Base-by-base conservation (phyloP, 106 monocot genomes). In the Allium cepa region DNA sequence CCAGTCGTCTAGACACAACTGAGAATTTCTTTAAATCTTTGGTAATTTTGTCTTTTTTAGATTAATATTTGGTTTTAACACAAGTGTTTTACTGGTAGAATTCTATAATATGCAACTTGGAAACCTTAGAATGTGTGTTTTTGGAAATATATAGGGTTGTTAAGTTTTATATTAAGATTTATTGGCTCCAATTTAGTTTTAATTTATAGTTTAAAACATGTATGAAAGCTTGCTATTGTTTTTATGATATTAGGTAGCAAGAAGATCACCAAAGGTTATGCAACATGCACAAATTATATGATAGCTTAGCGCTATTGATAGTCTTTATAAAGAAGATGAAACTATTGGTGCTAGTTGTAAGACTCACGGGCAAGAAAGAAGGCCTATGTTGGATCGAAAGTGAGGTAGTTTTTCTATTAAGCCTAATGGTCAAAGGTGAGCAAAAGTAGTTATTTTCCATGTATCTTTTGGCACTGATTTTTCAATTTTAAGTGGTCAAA, bases 331-430 rank as follows among this genome's bases (percentile, higher is more conserved):
- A 51, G 50, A 70, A n/a, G 62, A 74, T 11, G 47, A 11, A 52
- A 18, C 17, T 26, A 22, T 28, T 4, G 11, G 13, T 72, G 26
- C 55, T 50, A 68, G 63, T 53, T 59, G 9, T 36, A 62, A 68
- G 63, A 55, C 63, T 69, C 64, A 10, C 66, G 45, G 26, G 11
- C 74, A 69, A 67, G 71, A 66, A 18, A 68, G 84, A 71, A 69
- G 84, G 48, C 79, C 72, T 17, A 80, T 77, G 16, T 67, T 84
- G 69, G 80, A 76, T 47, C 80, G 73, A 12, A 84, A 77, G 56
- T 72, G 77, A 57, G 80, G 79, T 67, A 59, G 59, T n/a, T 84
- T 84, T 69, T 73, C 73, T 63, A 60, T 84, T 49, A 84, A 80
- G 58, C 77, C 77, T 60, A 27, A 36, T 5, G 36, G 26, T 53